Percentiles rank a stretch among this genome's conserved stretches.
Evolutionary conservation across 2,329 filamentous ascomycete genomes (phyloP).

Genomic region (Penicillium oxalicum): DNA sequence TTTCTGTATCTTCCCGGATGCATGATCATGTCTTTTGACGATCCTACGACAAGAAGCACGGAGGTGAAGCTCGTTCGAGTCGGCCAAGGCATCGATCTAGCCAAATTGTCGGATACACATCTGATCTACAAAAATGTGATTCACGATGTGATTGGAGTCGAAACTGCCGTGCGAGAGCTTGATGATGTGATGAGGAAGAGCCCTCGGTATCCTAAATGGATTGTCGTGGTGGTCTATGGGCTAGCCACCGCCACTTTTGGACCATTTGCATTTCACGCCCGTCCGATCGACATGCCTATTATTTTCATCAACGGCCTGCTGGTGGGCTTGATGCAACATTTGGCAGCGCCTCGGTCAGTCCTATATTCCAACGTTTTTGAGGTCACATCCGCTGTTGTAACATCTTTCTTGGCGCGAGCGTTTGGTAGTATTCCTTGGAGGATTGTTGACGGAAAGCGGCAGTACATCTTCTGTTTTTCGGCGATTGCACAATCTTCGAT

Average conservation of each 20-base stretch:
- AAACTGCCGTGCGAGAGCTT: constrained; percentile 37
- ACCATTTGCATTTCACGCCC: constrained; percentile 70
- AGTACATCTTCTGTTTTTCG: constrained; percentile 61
- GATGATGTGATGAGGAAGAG: constrained; percentile 52
- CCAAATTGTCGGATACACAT: constrained; percentile 39
- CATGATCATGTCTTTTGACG: constrained; percentile 53
- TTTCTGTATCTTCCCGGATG: constrained; percentile 74
- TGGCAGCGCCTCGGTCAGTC: constrained; percentile 67
- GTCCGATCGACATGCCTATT: constrained; percentile 70
- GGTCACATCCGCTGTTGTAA: constrained; percentile 56
- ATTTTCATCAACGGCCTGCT: constrained; percentile 68
- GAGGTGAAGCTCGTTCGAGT: constrained; percentile 40
- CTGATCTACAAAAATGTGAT: constrained; percentile 43
- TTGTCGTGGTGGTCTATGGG: constrained; percentile 63
- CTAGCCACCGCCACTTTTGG: constrained; percentile 68
- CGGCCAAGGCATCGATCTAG: constrained; percentile 37
- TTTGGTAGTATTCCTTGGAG: constrained; percentile 56
- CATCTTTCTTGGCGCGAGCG: constrained; percentile 60
- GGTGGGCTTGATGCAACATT: constrained; percentile 67
- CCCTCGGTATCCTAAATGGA: constrained; percentile 47
- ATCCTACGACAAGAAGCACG: constrained; percentile 39
- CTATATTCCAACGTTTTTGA: constrained; percentile 60
- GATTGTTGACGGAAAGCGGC: constrained; percentile 23
- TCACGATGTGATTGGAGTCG: constrained; percentile 40
- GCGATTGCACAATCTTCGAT: constrained; percentile 64